Base-by-base conservation (phyloP, 2,329 filamentous ascomycete species). In the Venturiaceae sp. region DNA sequence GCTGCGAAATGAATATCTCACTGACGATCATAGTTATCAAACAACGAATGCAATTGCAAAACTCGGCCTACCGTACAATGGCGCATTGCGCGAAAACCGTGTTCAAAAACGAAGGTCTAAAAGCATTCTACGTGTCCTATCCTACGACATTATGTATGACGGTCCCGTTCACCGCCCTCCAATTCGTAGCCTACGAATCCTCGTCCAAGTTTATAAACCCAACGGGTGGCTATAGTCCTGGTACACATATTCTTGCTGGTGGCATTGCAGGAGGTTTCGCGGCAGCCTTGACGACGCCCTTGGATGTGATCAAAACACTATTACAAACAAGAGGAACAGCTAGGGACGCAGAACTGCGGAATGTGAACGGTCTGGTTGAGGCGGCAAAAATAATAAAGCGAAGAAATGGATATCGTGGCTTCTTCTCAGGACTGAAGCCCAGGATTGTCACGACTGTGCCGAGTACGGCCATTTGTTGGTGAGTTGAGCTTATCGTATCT, bases 401-500 rank as follows among this genome's bases (percentile, higher is more conserved):
- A 66, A 84, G 92, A 68, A 92, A 95, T 69, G 94, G 94, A 36
- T 80, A 88, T 67, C 79, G 78, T 59, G 94, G 94, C 3, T 99
- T 97, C 75, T 92, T 96, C 76, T 92, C 95, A 70, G 94, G 94
- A 46, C 83, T 96, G 69, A 86, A 88, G 66, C 94, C 94, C 52
- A 82, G 94, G 67, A 87, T 99, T 53, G 85, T 99, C 62, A 96
- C 92, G 11, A 96, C 94, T 1, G 97, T 97, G 88, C 94, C 94
- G 21, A 96, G 92, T 75, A 99, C 94, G 34, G 94, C 94, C n/a
- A 99, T 99, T 69, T 99, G 94, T 80, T 99, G 94, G 94, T 94
- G 71, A 68, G 80, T 73, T 19, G 7, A 30, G 28, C 3, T 26
- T 57, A 34, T 53, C n/a, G 28, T 14, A 53, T 14, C 26, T 32